Base-by-base conservation (phyloP, 495 filamentous ascomycete species). In the Wilcoxina mikolae region DNA sequence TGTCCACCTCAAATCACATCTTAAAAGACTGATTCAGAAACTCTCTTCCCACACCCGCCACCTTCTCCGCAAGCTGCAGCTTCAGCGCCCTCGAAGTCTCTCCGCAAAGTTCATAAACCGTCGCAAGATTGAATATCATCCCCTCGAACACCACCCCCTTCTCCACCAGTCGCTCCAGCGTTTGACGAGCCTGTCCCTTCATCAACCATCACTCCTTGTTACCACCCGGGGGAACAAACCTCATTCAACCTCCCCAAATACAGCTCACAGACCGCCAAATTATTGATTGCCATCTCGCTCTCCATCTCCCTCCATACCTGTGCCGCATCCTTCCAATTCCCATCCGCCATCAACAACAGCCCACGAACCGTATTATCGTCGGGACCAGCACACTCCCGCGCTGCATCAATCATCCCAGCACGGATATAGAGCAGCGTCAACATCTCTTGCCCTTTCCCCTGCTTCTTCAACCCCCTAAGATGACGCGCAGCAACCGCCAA, bases 91-190 rank as follows among this genome's bases (percentile, higher is more conserved):
- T 69, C n/a, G 82, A 74, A 56, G 75, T 74, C 54, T 96, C 89
- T 1, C 82, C 85, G 60, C 84, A 90, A 3, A 98, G 77, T 67
- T 98, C 91, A 65, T 94, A 98, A 59, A 94, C 76, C 0, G 91
- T 95, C 15, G 79, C 76, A 5, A 98, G 71, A 65, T 98, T 98
- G 68, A 95, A 98, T 1, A 87, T 75, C 17, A 93, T 65, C 7
- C 82, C 83, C 42, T 79, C 76, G 57, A 88, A 93, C 0, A 78
- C 76, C 20, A 77, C 69, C 4, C 78, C 75, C 1, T 70, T 60
- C 4, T 77, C 74, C 5, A 87, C 68, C 20, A 90, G 68, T 0
- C 70, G 67, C 59, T 87, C 83, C 1, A 94, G 69, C 3, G 83
- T 60, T 5, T 68, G 61, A 22, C 77, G 76, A 3, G 81, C 78